These are phyloP conservation scores for Exophiala sp. DNA, from an alignment of 2,329 filamentous ascomycete genomes.

Conservation along the genomic window DNA sequence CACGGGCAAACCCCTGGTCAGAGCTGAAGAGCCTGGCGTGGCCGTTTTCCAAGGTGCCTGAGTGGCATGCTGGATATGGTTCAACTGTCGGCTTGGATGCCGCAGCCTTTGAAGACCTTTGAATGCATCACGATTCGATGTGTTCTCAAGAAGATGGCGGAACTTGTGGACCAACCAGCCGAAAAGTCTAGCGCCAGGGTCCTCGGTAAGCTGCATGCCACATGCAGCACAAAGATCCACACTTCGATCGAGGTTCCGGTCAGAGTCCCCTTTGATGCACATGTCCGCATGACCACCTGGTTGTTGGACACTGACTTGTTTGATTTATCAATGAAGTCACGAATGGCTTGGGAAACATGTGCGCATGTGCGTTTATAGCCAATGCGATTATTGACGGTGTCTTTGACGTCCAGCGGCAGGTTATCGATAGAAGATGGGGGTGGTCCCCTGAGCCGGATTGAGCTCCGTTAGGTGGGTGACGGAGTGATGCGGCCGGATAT, in stretches of 20 bases:
- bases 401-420: too few species aligned
- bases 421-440: not conserved
- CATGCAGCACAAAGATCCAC: not conserved
- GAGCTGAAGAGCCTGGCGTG: too few species aligned
- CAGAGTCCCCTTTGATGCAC: not conserved
- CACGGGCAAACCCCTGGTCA: too few species aligned
- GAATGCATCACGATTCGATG: not conserved
- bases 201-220: not conserved
- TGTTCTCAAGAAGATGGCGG: too few species aligned
- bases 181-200: not conserved
- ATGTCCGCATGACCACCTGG: not conserved
- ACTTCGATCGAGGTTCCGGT: not conserved
- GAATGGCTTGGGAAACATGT: not conserved
- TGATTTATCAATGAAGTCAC: not conserved
- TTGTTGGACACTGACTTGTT: not conserved
- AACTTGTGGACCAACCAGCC: not conserved
- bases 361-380: not conserved
- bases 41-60: too few species aligned
- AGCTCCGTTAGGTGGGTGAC: not conserved
- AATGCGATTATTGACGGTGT: too few species aligned
- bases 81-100: too few species aligned
- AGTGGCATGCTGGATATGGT: too few species aligned
- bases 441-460: not conserved
- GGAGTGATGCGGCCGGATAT: not conserved
- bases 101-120: not conserved